Base-by-base conservation (phyloP, 305 asterid species). In the Fraxinus dipetala region DNA sequence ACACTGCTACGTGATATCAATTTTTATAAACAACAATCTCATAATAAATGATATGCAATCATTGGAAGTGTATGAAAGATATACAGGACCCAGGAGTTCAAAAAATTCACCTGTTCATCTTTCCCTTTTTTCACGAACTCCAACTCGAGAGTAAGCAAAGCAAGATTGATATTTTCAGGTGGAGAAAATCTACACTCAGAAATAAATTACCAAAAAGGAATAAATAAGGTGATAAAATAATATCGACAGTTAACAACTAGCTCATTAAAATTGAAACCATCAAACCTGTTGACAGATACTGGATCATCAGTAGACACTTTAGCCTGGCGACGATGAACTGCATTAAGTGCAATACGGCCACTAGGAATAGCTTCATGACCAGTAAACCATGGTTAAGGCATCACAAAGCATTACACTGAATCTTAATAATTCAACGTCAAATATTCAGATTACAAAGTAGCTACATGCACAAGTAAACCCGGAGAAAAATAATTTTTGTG, bases 61-160 rank as follows among this genome's bases (percentile, higher is more conserved):
- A 77, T 5, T 14, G 31, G 34, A 76, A 40, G n/a, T 69, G 45
- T 72, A 83, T 43, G 43, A 32, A 2, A 24, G 31, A 31, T 51
- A 34, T 14, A 26, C 2, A 72, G 79, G 48, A 81, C 73, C 48
- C 7, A 80, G 20, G 24, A 72, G 0, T 69, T 30, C 14, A 30
- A 80, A 81, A 80, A 38, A 26, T 56, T 83, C 82, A 96, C 99
- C 87, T 89, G 95, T 83, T 94, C 99, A 0, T 96, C 99, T 90
- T 85, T 96, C 45, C 97, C 85, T 84, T 89, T 96, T 92, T 92
- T 94, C 79, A 96, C 95, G 86, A 94, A 96, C 92, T 96, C 99
- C 93, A 96, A 90, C 82, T 96, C 99, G 18, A 96, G 89, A 28
- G 93, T 91, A 61, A 96, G 91, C 90, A 96, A 82, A 30, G 98